Conservation (phyloP, 2,329 filamentous ascomycete species). For the Purpureocillium takamizusanense region DNA sequence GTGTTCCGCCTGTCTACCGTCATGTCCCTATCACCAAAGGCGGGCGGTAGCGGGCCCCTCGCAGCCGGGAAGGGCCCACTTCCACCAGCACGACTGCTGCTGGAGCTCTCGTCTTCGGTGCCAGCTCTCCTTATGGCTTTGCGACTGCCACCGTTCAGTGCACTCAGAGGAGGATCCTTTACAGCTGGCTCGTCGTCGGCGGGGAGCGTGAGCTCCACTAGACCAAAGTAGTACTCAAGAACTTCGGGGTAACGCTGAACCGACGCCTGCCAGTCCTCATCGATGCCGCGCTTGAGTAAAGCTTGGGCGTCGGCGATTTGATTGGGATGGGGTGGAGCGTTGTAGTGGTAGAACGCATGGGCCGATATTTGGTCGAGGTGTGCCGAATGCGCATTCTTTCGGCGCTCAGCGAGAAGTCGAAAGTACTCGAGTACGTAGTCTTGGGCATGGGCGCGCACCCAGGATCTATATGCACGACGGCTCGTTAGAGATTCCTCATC, state of each 20-base stretch:
- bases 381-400: conserved; percentile 46
- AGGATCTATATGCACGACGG: conserved; percentile 33
- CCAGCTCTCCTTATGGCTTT: conserved; percentile 34
- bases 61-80: not conserved
- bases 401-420: conserved; percentile 49
- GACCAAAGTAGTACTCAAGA: conserved; percentile 69
- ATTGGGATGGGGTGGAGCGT: conserved; percentile 46
- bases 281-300: conserved; percentile 62
- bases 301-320: conserved; percentile 57
- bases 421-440: conserved; percentile 62
- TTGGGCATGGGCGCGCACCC: conserved; percentile 57
- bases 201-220: conserved; percentile 59
- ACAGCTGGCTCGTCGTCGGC: conserved; percentile 50
- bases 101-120: conserved; percentile 25
- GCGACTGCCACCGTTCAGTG: conserved; percentile 34
- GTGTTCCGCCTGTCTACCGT: conserved; percentile 1
- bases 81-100: too few relatives aligned
- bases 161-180: conserved; percentile 50
- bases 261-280: conserved; percentile 69
- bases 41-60: conserved; percentile 1
- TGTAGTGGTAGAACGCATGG: conserved; percentile 49
- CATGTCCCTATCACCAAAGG: conserved; percentile 11
- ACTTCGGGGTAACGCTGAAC: conserved; percentile 73
- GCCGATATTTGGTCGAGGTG: conserved; percentile 47
- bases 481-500: conserved; percentile 6